phyloP scores from a whole-genome alignment of 2,329 filamentous ascomycete species.

The Ascochyta koolunga region DNA sequence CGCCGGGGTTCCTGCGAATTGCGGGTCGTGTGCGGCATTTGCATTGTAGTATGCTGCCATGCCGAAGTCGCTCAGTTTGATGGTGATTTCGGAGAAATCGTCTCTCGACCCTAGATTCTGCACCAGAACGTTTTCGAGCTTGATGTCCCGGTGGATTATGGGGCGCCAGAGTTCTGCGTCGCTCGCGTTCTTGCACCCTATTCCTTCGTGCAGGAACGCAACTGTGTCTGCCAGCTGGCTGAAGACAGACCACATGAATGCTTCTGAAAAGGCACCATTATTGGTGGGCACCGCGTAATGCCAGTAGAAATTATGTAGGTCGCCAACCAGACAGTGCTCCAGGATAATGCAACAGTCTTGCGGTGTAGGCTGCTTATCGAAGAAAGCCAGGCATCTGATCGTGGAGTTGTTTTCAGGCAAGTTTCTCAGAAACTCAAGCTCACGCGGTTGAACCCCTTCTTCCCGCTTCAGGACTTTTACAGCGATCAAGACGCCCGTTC shows the following conservation, averaged over 20 bases:
- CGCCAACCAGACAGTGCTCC: background rate
- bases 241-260: slow-evolving; percentile 24
- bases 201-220: slow-evolving; percentile 31
- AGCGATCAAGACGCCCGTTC: slow-evolving; percentile 10
- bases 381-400: slow-evolving; percentile 13
- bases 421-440: slow-evolving; percentile 19
- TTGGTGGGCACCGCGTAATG: background rate
- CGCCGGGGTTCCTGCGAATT: slow-evolving; percentile 16
- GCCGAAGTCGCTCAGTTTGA: slow-evolving; percentile 73
- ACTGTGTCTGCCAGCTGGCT: slow-evolving; percentile 21
- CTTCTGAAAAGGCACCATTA: slow-evolving; percentile 14
- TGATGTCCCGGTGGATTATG: background rate
- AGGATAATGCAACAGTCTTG: slow-evolving; percentile 5
- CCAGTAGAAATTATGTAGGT: background rate
- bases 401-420: slow-evolving; percentile 20
- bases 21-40: background rate
- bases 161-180: background rate
- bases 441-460: slow-evolving; percentile 2
- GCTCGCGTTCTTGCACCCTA: slow-evolving; percentile 48
- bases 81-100: slow-evolving; percentile 45
- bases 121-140: background rate
- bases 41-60: slow-evolving; percentile 64
- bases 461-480: slow-evolving; percentile 20
- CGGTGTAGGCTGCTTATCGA: background rate
- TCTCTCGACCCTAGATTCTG: background rate